Conservation (phyloP, 768 basidiomycete species). For the Calocybe indica region DNA sequence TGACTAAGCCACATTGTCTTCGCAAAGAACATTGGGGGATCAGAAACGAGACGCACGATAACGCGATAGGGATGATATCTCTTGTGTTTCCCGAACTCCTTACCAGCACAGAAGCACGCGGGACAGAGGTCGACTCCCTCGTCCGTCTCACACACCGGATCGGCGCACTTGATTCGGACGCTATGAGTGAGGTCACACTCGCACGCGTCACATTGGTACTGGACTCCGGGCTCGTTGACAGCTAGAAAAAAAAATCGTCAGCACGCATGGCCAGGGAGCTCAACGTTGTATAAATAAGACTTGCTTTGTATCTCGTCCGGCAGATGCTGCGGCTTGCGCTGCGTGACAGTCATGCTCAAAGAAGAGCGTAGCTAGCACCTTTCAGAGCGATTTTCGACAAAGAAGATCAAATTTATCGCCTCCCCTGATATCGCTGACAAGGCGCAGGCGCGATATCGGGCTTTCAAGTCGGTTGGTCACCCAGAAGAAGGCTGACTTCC, state of each 20-base stretch:
- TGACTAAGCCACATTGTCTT: background rate
- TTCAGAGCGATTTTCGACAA: too few relatives aligned
- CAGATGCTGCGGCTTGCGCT: conserved; percentile 57
- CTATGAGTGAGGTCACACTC: conserved; percentile 88
- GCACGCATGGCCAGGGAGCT: background rate
- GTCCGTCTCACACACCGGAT: conserved; percentile 55
- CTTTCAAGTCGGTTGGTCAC: too few relatives aligned
- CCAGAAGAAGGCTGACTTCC: too few relatives aligned
- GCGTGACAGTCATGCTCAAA: conserved; percentile 53
- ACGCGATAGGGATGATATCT: conserved; percentile 87
- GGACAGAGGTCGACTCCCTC: conserved; percentile 92
- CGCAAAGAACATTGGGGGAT: background rate
- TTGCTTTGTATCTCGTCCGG: conserved; percentile 63
- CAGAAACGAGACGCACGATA: conserved; percentile 49
- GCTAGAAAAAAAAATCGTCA: conserved; percentile 29
- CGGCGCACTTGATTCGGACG: conserved; percentile 95
- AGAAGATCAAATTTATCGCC: too few relatives aligned
- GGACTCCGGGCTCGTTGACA: conserved; percentile 76
- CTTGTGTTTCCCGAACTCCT: conserved; percentile 83
- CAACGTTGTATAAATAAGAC: conserved; percentile 12
- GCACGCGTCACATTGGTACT: conserved; percentile 83
- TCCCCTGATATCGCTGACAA: too few relatives aligned
- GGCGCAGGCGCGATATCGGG: too few relatives aligned
- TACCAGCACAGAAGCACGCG: conserved; percentile 86
- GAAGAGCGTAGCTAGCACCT: too few relatives aligned